Evolutionary conservation across 2,329 filamentous ascomycete species (phyloP).

Genomic region (Podosphaera xanthii): DNA sequence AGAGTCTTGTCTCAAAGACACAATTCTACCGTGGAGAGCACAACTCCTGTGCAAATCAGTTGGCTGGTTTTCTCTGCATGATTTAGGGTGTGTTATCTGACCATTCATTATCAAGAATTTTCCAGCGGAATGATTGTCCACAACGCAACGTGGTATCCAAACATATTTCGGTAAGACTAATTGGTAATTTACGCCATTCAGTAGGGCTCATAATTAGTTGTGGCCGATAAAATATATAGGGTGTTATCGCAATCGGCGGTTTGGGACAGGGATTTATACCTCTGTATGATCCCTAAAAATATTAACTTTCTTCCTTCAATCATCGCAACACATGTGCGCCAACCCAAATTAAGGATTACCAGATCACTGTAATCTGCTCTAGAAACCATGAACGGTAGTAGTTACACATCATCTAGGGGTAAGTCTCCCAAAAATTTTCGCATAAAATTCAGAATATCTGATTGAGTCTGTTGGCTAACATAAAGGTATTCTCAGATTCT

Average conservation of each 20-base stretch:
- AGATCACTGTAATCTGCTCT: background rate
- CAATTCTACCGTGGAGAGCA: constrained; percentile 60
- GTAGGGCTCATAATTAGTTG: constrained; percentile 20
- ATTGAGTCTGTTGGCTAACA: constrained; percentile 17
- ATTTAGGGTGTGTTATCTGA: constrained; percentile 15
- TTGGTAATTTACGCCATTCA: constrained; percentile 71
- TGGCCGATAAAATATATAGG: too few relatives aligned
- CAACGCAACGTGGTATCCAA: constrained; percentile 88
- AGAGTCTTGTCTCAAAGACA: constrained; percentile 67
- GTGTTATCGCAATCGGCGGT: background rate
- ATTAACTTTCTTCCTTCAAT: background rate
- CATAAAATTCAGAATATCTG: constrained; percentile 10
- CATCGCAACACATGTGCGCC: background rate
- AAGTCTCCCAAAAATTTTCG: constrained; percentile 14
- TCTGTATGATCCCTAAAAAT: background rate
- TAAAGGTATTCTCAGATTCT: constrained; percentile 20
- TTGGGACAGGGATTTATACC: background rate
- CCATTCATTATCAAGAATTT: constrained; percentile 68
- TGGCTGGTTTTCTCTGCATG: constrained; percentile 3
- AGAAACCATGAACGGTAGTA: constrained; percentile 60
- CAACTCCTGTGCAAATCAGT: constrained; percentile 36
- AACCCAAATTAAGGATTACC: background rate
- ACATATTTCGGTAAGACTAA: constrained; percentile 66
- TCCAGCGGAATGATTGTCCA: constrained; percentile 94
- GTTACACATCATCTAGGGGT: constrained; percentile 60